These are phyloP conservation scores for Tolypocladium nubicola DNA, from an alignment of 2,329 filamentous ascomycete species.

Conservation along the genomic window DNA sequence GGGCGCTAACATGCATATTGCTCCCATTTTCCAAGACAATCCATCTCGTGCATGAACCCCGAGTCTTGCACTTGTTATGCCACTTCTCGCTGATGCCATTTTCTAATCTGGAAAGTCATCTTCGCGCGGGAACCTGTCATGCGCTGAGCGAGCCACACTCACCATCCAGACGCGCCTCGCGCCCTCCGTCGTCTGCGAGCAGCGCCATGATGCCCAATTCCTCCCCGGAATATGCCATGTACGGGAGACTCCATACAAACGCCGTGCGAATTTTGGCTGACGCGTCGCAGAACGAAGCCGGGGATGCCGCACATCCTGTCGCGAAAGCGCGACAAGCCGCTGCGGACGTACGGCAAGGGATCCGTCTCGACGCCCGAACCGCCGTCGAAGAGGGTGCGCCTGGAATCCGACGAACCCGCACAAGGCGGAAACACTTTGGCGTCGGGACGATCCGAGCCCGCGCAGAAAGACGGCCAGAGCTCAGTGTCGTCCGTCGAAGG, in stretches of 20 bases:
- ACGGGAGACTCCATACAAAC: not conserved
- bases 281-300: slow-evolving; percentile 17
- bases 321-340: slow-evolving; percentile 20
- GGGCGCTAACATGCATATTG: not conserved
- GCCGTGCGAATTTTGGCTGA: slow-evolving; percentile 1
- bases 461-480: not conserved
- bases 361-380: slow-evolving; percentile 12
- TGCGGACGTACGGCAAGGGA: slow-evolving; percentile 30
- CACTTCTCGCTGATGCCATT: not conserved
- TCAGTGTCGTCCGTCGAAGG: not conserved
- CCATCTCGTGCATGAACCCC: not conserved
- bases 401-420: not conserved
- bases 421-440: too few species aligned
- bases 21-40: not conserved
- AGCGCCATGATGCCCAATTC: slow-evolving; percentile 6
- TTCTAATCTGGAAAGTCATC: not conserved
- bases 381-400: slow-evolving; percentile 14
- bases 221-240: slow-evolving; percentile 20
- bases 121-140: not conserved
- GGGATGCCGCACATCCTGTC: slow-evolving; percentile 11
- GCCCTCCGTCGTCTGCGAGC: not conserved
- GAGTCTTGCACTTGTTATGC: not conserved
- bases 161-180: not conserved
- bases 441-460: not conserved
- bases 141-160: not conserved